Evolutionary conservation across 306 rosid genomes (phyloP).

Genomic region (Spatholobus suberectus): DNA sequence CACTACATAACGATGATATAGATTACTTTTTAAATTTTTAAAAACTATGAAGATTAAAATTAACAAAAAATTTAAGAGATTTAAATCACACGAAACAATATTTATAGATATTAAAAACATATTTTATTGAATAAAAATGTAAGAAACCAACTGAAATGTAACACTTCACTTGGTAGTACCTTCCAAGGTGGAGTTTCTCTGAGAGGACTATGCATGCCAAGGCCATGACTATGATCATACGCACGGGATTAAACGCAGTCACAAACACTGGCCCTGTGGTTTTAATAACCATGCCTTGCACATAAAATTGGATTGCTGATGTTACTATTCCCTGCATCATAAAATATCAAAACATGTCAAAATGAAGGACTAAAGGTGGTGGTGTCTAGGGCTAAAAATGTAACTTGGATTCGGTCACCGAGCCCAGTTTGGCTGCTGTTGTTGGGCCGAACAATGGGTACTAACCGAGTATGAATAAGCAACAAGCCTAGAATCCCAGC

Average conservation of each 20-base stretch:
- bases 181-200: constrained; percentile 76
- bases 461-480: constrained; percentile 68
- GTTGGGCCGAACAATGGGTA: neutral
- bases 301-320: constrained; percentile 70
- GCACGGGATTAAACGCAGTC: constrained; percentile 76
- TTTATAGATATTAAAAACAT: too few species aligned
- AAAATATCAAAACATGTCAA: neutral
- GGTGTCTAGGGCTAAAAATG: neutral
- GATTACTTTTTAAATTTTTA: too few species aligned
- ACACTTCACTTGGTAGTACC: constrained; percentile 41
- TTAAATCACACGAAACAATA: too few species aligned
- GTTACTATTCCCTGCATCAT: constrained; percentile 63
- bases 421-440: too few species aligned
- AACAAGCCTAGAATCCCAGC: constrained; percentile 58
- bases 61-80: too few species aligned
- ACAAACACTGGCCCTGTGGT: constrained; percentile 76
- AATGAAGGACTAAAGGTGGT: neutral
- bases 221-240: constrained; percentile 69
- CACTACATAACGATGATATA: too few species aligned
- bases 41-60: too few species aligned
- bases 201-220: constrained; percentile 58
- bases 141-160: neutral
- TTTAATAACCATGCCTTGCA: constrained; percentile 72
- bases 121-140: neutral
- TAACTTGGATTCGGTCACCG: neutral